These are phyloP conservation scores for Cladobotryum protrusum DNA, from an alignment of 2,329 filamentous ascomycete species.

Conservation along the genomic window DNA sequence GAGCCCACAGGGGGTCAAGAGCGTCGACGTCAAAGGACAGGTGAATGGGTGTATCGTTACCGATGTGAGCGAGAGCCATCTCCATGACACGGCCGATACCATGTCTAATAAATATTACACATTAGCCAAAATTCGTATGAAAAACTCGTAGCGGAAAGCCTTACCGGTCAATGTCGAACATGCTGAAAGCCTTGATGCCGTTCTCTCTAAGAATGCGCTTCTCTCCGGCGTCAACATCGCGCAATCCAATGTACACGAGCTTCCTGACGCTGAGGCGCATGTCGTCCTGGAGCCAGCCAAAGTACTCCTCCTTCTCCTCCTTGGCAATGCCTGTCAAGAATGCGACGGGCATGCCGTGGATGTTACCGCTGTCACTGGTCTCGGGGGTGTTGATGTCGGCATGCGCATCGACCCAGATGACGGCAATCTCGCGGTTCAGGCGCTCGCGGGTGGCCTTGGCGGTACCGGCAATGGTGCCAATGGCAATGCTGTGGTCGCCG, in stretches of 20 bases:
- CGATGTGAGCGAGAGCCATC: conserved; percentile 96
- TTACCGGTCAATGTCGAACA: conserved; percentile 94
- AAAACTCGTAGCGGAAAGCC: conserved; percentile 17
- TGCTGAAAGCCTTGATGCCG: conserved; percentile 91
- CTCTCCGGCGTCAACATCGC: conserved; percentile 90
- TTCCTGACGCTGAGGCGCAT: conserved; percentile 68
- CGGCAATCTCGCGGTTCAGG: conserved; percentile 74
- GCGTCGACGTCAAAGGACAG: conserved; percentile 97
- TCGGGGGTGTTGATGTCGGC: conserved; percentile 97
- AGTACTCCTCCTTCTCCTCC: conserved; percentile 69
- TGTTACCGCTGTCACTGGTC: conserved; percentile 81
- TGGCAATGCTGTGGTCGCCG: conserved; percentile 93
- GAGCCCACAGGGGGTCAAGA: conserved; percentile 91
- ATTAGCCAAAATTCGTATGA: too few species aligned
- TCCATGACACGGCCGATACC: conserved; percentile 96
- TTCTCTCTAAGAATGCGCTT: conserved; percentile 86
- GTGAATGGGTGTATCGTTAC: conserved; percentile 90
- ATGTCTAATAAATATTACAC: conserved; percentile 45
- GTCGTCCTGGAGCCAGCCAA: conserved; percentile 81
- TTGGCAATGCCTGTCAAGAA: conserved; percentile 82
- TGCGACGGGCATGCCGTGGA: conserved; percentile 95
- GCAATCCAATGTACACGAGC: conserved; percentile 91
- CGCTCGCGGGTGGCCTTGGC: conserved; percentile 82
- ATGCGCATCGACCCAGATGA: conserved; percentile 98
- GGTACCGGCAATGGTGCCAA: conserved; percentile 84